Conservation (phyloP, 1,139 yeast species). For the Yamadazyma mexicana region DNA sequence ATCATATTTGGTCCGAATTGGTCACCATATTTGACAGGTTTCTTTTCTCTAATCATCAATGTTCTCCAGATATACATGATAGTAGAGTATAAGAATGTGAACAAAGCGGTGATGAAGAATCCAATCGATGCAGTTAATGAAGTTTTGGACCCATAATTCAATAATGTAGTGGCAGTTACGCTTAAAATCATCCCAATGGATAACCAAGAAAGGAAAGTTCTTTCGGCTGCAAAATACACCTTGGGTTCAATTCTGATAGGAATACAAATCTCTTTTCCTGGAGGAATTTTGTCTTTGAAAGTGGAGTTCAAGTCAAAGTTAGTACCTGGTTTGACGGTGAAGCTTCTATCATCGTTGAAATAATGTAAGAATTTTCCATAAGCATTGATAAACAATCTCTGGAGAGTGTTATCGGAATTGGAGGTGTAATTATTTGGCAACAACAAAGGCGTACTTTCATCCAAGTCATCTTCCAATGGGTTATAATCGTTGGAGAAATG, state of each 20-base stretch:
- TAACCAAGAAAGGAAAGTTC: slow-evolving; percentile 78
- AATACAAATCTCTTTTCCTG: slow-evolving; percentile 71
- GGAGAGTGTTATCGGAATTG: slow-evolving; percentile 29
- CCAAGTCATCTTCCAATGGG: slow-evolving; percentile 51
- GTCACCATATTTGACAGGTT: slow-evolving; percentile 85
- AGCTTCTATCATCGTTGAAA: slow-evolving; percentile 66
- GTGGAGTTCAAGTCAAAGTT: slow-evolving; percentile 60
- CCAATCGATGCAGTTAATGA: slow-evolving; percentile 85
- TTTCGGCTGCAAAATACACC: slow-evolving; percentile 81
- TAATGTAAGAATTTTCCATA: slow-evolving; percentile 42
- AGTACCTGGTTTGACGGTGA: slow-evolving; percentile 81
- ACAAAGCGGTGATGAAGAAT: slow-evolving; percentile 79
- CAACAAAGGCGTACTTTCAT: slow-evolving; percentile 42
- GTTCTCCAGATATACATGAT: slow-evolving; percentile 81
- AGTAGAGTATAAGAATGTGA: slow-evolving; percentile 73
- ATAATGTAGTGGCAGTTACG: slow-evolving; percentile 68
- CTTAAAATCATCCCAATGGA: slow-evolving; percentile 72
- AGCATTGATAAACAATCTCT: slow-evolving; percentile 29
- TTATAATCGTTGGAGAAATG: slow-evolving; percentile 49
- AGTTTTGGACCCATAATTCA: slow-evolving; percentile 66
- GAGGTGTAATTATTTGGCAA: slow-evolving; percentile 37
- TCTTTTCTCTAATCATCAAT: slow-evolving; percentile 75
- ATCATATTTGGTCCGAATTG: slow-evolving; percentile 82
- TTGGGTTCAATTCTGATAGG: slow-evolving; percentile 85
- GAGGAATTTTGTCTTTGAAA: slow-evolving; percentile 62